Conservation (phyloP, 208 protist species). For the Trypanosoma boissoni region DNA sequence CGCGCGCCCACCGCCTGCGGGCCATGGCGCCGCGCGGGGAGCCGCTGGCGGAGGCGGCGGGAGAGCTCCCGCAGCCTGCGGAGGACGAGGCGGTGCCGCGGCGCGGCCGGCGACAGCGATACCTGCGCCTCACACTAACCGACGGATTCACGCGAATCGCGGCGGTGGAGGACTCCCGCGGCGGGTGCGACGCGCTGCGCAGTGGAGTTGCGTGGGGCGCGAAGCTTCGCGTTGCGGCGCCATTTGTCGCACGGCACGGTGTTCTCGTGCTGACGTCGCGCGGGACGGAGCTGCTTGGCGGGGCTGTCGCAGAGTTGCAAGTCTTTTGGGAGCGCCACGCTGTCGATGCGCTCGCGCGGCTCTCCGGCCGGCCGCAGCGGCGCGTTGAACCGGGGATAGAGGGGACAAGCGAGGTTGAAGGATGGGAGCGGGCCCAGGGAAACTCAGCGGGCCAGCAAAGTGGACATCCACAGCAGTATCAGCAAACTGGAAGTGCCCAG, state of each 20-base stretch:
- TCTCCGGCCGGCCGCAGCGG: conserved; percentile 39
- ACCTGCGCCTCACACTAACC: conserved; percentile 45
- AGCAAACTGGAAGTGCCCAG: background rate
- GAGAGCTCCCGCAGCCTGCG: conserved; percentile 29
- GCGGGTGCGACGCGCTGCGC: conserved; percentile 20
- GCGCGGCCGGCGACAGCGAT: conserved; percentile 33
- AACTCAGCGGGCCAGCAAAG: background rate
- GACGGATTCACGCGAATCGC: conserved; percentile 71
- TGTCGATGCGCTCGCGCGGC: conserved; percentile 26
- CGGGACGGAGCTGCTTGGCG: conserved; percentile 49
- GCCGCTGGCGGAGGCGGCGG: conserved; percentile 3
- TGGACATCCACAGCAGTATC: conserved; percentile 4
- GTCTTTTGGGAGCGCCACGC: conserved; percentile 42
- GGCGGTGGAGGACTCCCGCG: conserved; percentile 42
- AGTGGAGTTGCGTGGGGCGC: conserved; percentile 50
- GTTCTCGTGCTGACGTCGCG: conserved; percentile 48
- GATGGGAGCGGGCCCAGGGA: background rate
- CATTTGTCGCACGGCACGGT: conserved; percentile 24
- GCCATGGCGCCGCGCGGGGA: conserved; percentile 29
- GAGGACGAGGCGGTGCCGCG: conserved; percentile 29
- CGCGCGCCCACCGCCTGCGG: conserved; percentile 45
- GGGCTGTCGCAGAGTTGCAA: conserved; percentile 45
- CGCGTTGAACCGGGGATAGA: background rate
- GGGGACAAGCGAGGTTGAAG: too few relatives aligned
- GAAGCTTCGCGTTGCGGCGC: conserved; percentile 35